These are phyloP conservation scores for Strigomonas culicis DNA, from an alignment of 208 protist species.

Conservation along the genomic window DNA sequence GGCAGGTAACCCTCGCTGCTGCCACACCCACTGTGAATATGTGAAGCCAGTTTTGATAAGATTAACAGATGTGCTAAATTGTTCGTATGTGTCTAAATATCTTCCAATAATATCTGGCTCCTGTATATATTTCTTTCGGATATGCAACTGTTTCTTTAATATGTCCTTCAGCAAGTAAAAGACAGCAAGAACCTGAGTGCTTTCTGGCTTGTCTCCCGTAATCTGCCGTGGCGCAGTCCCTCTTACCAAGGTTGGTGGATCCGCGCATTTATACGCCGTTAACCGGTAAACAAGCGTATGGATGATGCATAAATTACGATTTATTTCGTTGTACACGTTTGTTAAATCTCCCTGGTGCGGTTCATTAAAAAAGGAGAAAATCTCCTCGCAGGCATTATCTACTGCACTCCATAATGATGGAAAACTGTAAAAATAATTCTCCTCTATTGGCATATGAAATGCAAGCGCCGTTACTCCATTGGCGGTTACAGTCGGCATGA, in stretches of 20 bases:
- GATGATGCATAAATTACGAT: slow-evolving; percentile 31
- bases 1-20: slow-evolving; percentile 61
- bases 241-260: slow-evolving; percentile 65
- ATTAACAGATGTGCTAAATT: slow-evolving; percentile 64
- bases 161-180: slow-evolving; percentile 76
- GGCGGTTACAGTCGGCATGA: background rate
- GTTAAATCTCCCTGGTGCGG: slow-evolving; percentile 24
- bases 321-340: slow-evolving; percentile 40
- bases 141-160: slow-evolving; percentile 52
- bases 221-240: slow-evolving; percentile 41
- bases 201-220: slow-evolving; percentile 45
- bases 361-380: slow-evolving; percentile 29
- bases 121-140: slow-evolving; percentile 27
- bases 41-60: slow-evolving; percentile 66
- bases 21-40: slow-evolving; percentile 82
- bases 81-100: slow-evolving; percentile 63
- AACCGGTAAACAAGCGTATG: slow-evolving; percentile 53
- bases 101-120: slow-evolving; percentile 28
- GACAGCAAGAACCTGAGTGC: slow-evolving; percentile 78
- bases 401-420: slow-evolving; percentile 36
- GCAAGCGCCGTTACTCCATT: background rate
- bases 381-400: slow-evolving; percentile 21
- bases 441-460: background rate
- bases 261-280: slow-evolving; percentile 48
- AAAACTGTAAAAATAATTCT: slow-evolving; percentile 18